Evolutionary conservation across 345 rosid species (phyloP), one percentile per base, ranked within the genome.

Genomic region (Hypericum androsaemum): DNA sequence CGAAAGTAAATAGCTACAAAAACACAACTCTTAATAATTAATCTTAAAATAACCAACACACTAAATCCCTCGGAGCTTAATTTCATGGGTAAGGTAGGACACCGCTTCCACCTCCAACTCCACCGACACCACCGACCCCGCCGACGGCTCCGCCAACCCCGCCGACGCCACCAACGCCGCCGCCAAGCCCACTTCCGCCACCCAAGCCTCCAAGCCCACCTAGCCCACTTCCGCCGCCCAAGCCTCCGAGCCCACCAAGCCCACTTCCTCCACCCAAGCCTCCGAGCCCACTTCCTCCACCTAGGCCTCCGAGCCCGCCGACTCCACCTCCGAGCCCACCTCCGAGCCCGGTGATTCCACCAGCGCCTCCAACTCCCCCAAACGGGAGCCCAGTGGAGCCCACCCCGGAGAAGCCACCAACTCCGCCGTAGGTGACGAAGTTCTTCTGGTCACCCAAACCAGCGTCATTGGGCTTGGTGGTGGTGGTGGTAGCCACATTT

Each of bases 391-490:
- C 50, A 10, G 6, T 13, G 50, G 69, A 54, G 5, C 88, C 97
- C 6, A 85, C 5, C 2, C 97, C 95, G 2, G 79, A 52, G 52
- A 12, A 66, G 41, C 89, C 94, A 0, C 89, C 71, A 3, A 75
- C 56, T 5, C 95, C 95, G 16, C 90, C 88, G n/a, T 74, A 88
- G 11, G 74, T 58, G 32, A 65, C 16, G 53, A 80, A 79, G 73
- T 80, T 81, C 79, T 85, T 89, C 58, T 81, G 79, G 74, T 89
- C 95, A 41, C 64, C 68, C 28, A 84, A 60, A 6, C 83, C 79
- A 10, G 69, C 65, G 12, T 42, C 57, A 50, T 35, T 50, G 1
- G 81, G 87, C 15, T 17, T 32, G 7, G 47, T 6, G 10, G 17
- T 32, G 7, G 22, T 10, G 7, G 9, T 32, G 22, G 50, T 7